Conservation (phyloP, 768 basidiomycete genomes). For the Termitomyces sp. region DNA sequence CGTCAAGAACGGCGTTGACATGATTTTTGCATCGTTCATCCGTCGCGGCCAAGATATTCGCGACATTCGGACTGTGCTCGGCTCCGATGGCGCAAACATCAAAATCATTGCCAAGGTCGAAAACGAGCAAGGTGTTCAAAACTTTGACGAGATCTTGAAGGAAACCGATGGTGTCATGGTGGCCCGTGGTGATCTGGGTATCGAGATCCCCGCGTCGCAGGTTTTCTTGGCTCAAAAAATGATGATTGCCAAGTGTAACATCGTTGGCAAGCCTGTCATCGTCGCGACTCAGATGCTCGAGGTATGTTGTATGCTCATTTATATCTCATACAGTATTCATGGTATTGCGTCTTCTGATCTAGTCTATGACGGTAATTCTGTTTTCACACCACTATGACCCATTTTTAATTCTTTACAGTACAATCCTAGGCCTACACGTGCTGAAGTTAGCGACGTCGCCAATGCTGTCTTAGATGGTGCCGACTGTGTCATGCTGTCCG, state of each 20-base stretch:
- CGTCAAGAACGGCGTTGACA: constrained; percentile 97
- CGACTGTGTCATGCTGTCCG: constrained; percentile 99
- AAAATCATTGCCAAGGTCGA: constrained; percentile 99
- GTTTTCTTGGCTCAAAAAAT: constrained; percentile 99
- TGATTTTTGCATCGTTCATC: constrained; percentile 99
- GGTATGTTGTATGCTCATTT: constrained; percentile 32
- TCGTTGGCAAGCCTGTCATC: constrained; percentile 95
- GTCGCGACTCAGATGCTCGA: constrained; percentile 99
- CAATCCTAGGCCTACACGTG: constrained; percentile 98
- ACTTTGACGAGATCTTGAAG: constrained; percentile 97
- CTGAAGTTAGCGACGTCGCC: constrained; percentile 98
- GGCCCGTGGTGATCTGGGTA: constrained; percentile 97
- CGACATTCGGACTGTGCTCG: constrained; percentile 91
- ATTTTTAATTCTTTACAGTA: constrained; percentile 46
- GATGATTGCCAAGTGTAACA: constrained; percentile 99
- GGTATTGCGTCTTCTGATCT: constrained; percentile 2
- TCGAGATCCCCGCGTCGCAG: constrained; percentile 99
- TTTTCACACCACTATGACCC: too few relatives aligned
- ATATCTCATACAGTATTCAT: constrained; percentile 7
- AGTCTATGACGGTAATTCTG: constrained; percentile 86
- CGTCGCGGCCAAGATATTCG: constrained; percentile 90
- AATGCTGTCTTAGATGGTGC: constrained; percentile 98
- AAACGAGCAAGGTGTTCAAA: constrained; percentile 97
- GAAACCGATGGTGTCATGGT: constrained; percentile 99
- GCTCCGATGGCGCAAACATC: constrained; percentile 91